phyloP scores from a whole-genome alignment of 176 grass and related monocot genomes.

The Stipa capillata region DNA sequence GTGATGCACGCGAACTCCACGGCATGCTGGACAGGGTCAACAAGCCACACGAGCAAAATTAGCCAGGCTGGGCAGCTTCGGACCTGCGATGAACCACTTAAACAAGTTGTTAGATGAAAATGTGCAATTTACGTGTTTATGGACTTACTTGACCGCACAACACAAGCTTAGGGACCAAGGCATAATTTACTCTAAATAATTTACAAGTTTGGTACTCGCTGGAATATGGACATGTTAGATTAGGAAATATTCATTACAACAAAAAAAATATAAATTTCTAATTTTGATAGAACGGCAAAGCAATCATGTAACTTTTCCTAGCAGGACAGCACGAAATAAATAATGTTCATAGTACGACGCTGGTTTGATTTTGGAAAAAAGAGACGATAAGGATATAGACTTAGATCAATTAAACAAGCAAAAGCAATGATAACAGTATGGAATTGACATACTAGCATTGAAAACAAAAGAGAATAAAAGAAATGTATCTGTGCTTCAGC shows the following conservation, averaged over 20 bases:
- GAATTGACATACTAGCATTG: no score
- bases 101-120: neutral
- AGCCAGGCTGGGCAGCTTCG: neutral
- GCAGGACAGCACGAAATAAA: neutral
- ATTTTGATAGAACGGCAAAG: neutral
- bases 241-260: constrained; percentile 6
- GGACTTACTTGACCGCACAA: neutral
- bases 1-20: neutral
- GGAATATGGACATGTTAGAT: neutral
- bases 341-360: neutral
- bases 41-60: neutral
- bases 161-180: neutral
- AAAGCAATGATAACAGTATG: no score
- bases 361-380: neutral
- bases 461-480: no score
- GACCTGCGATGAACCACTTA: neutral
- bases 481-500: constrained; percentile 91
- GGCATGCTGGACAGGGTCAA: neutral
- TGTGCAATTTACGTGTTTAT: neutral
- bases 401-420: neutral
- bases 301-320: neutral
- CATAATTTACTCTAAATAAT: neutral
- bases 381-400: neutral
- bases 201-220: neutral
- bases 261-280: neutral